Percentiles rank a stretch among this genome's conserved stretches.
phyloP scores from a whole-genome alignment of 108 stramenopile species.

The Mayamaea pseudoterrestris region DNA sequence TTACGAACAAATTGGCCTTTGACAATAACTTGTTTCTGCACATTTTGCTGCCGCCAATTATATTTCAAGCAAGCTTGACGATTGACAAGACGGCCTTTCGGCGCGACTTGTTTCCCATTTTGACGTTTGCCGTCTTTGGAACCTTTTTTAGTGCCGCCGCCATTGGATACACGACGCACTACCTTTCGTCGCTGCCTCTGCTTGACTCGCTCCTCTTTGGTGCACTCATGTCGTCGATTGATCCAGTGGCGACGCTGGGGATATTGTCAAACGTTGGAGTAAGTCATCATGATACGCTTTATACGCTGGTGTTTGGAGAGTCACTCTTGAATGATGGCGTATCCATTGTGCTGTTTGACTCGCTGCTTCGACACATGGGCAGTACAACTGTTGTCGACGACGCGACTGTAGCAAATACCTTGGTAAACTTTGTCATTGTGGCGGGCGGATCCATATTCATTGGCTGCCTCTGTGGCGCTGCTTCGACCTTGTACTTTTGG shows the following conservation, averaged over 20 bases:
- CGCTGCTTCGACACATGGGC: slow-evolving; percentile 24
- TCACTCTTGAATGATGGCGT: slow-evolving; percentile 91
- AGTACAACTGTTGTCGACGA: slow-evolving; percentile 15
- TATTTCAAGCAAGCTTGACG: slow-evolving; percentile 67
- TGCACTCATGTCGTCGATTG: slow-evolving; percentile 79
- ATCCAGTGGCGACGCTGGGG: slow-evolving; percentile 82
- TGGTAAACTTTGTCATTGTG: slow-evolving; percentile 22
- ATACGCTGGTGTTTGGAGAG: slow-evolving; percentile 89
- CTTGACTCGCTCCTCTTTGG: slow-evolving; percentile 78
- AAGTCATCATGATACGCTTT: slow-evolving; percentile 60
- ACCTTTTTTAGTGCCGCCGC: slow-evolving; percentile 53
- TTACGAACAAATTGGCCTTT: slow-evolving; percentile 41
- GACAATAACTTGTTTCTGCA: slow-evolving; percentile 77
- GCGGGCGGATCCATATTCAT: slow-evolving; percentile 49
- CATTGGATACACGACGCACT: slow-evolving; percentile 54
- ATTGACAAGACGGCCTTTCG: slow-evolving; percentile 70
- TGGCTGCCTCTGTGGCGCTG: slow-evolving; percentile 37
- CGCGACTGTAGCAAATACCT: slow-evolving; percentile 1
- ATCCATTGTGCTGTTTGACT: slow-evolving; percentile 57
- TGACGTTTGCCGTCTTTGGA: slow-evolving; percentile 68
- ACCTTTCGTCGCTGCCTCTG: slow-evolving; percentile 35
- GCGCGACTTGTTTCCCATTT: slow-evolving; percentile 58
- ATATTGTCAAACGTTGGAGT: slow-evolving; percentile 76
- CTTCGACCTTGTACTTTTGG: slow-evolving; percentile 58
- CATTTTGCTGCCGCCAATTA: slow-evolving; percentile 77